Evolutionary conservation across 2,329 filamentous ascomycete genomes (phyloP), one percentile per base, ranked within the genome.

Genomic region (Botrytis cinerea): DNA sequence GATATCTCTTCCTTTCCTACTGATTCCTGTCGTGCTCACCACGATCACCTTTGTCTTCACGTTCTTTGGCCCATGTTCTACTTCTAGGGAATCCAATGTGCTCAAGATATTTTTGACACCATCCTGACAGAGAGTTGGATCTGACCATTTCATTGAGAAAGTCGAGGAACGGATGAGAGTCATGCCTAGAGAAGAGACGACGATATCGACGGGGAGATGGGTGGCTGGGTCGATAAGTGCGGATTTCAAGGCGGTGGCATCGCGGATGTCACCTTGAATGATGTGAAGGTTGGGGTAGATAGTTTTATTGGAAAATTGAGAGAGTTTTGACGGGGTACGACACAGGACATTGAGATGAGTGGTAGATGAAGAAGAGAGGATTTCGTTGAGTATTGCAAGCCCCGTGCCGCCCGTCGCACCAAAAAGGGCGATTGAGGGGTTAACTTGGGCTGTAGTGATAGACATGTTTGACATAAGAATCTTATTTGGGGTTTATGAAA

Each of bases 341-440:
- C 67, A 69, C 38, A 71, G 43, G 16, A 61, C 32, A 45, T 61
- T 61, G 14, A 71, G 18, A 20, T 40, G 45, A 2, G 70, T 64
- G 22, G 8, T 22, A 12, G 60, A 46, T 48, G 28, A 32, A 16
- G 32, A 64, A 35, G 70, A 54, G 12, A 64, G 59, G 60, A 64
- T 71, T 40, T 71, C 40, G 14, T 43, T 38, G 59, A 71, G 70
- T 22, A 70, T 28, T 54, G 10, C 12, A 16, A 71, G 69, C 2
- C 70, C 70, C 10, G 70, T 71, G 9, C 60, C 61, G 43, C 70
- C 70, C 12, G 70, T 71, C 32, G 70, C 59, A n/a, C 70, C 70
- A 16, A 71, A 71, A 32, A 71, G 51, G 45, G 59, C 61, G 18
- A 71, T 64, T 6, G 70, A 71, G 45, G 70, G 70, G 38, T 35